These are phyloP conservation scores for Aspergillus bertholletiae DNA, from an alignment of 495 filamentous ascomycete genomes.

Conservation along the genomic window DNA sequence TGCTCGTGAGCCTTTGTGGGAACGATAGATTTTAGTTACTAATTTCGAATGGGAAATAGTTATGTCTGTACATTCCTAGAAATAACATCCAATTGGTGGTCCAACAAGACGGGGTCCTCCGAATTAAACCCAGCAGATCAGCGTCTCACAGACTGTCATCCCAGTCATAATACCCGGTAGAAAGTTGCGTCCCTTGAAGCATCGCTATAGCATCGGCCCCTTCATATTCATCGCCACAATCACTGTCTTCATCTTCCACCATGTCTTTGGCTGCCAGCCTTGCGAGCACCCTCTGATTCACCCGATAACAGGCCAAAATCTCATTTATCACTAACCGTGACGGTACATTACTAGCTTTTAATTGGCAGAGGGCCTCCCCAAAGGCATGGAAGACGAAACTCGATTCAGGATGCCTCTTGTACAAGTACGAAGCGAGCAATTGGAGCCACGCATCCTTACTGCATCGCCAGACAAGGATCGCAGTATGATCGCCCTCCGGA, in stretches of 20 bases:
- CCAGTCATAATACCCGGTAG: slow-evolving; percentile 18
- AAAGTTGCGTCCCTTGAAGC: slow-evolving; percentile 14
- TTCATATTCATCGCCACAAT: slow-evolving; percentile 25
- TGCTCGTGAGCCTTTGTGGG: too few relatives aligned
- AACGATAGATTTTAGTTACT: too few relatives aligned
- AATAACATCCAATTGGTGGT: too few relatives aligned
- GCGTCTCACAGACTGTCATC: slow-evolving; percentile 21
- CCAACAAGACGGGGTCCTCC: too few relatives aligned
- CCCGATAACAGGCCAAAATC: slow-evolving; percentile 27
- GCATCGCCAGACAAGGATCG: slow-evolving; percentile 40
- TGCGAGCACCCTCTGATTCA: slow-evolving; percentile 31
- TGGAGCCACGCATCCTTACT: slow-evolving; percentile 35
- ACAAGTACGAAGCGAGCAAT: slow-evolving; percentile 61
- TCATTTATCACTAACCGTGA: slow-evolving; percentile 26
- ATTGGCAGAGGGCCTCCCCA: slow-evolving; percentile 56
- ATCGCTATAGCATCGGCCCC: slow-evolving; percentile 32
- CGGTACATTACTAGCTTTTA: slow-evolving; percentile 50
- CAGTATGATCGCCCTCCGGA: slow-evolving; percentile 35
- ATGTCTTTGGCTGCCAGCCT: slow-evolving; percentile 21
- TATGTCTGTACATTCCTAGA: too few relatives aligned
- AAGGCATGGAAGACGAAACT: slow-evolving; percentile 62
- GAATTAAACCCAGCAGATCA: too few relatives aligned
- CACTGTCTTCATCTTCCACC: slow-evolving; percentile 14
- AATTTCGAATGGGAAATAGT: too few relatives aligned
- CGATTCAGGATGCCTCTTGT: slow-evolving; percentile 37